These are phyloP conservation scores for Candida oleophila DNA, from an alignment of 805 yeast species.

Conservation along the genomic window DNA sequence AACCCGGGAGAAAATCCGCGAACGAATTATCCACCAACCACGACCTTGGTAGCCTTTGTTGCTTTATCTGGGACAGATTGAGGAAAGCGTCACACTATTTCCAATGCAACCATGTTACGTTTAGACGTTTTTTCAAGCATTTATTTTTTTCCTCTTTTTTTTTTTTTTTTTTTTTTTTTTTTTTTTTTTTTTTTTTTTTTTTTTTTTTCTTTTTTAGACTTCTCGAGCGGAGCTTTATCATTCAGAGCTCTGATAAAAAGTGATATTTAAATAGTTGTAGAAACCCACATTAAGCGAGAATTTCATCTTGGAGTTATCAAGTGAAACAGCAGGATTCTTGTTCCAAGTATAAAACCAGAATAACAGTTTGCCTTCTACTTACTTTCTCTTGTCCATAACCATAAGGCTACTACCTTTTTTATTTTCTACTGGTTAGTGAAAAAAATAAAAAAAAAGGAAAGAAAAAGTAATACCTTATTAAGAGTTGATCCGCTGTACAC, in stretches of 20 bases:
- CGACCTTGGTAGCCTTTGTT: too few species aligned
- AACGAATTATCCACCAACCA: too few species aligned
- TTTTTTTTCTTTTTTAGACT: not conserved
- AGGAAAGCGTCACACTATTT: not conserved
- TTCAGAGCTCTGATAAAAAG: not conserved
- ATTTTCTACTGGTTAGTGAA: constrained; percentile 1
- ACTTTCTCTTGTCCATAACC: not conserved
- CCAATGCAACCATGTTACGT: constrained; percentile 5
- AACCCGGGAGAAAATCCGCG: not conserved
- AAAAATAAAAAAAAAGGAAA: not conserved
- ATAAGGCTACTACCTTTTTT: not conserved
- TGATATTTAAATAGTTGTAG: not conserved
- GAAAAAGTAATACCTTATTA: too few species aligned
- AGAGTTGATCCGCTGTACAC: too few species aligned
- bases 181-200: not conserved
- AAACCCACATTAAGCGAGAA: not conserved
- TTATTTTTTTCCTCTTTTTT: not conserved
- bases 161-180: not conserved
- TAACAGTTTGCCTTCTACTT: not conserved
- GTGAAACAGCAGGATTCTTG: not conserved
- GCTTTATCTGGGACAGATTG: not conserved
- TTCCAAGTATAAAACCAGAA: not conserved
- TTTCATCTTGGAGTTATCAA: too few species aligned
- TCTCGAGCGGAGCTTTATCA: constrained; percentile 1
- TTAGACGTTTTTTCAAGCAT: too few species aligned